Evolutionary conservation across 2,329 filamentous ascomycete species (phyloP), one percentile per base, ranked within the genome.

Genomic region (Alternaria sp.): DNA sequence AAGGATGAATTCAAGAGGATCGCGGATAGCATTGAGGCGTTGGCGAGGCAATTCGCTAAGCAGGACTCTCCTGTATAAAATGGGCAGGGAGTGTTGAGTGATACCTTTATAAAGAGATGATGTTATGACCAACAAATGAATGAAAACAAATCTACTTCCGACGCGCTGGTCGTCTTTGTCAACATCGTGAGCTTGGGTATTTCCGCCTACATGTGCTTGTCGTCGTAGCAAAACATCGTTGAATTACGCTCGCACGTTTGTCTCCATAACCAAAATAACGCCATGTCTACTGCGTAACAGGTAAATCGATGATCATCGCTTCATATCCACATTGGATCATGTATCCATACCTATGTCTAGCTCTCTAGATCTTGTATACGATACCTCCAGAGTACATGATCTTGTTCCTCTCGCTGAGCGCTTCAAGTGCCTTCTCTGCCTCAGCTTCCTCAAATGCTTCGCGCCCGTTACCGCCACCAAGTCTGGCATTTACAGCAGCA

Each of bases 381-480:
- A 84, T 80, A 3, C 80, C 82, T 34, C 79, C 82, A 53, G 77
- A 79, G 57, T 69, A 78, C 94, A 99, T 99, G 75, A 99, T 89
- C 82, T 94, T 89, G 78, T 97, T 97, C 70, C 86, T 84, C 66
- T 91, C 89, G 71, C 92, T 90, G 87, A 99, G 89, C 75, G 86
- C 88, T 78, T 88, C 87, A 57, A 99, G 82, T 44, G 93, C 94
- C 77, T 89, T 87, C 59, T 90, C 81, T 0, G 91, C 92, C 79
- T 99, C 95, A 0, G 82, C 83, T 38, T 85, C 85, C 26, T 83
- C 85, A 80, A 97, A 99, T 14, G 80, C 77, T 41, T 81, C 79
- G 7, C 86, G 85, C 5, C 85, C 80, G n/a, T 80, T 75, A 7
- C 86, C 87, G 5, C 85, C 85, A 14, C 86, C 84, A 47, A 97